A percentile compares a stretch with the other conserved stretches of the same genome.
Conservation (phyloP, 306 rosid species). For the Cucurbita argyrosperma region DNA sequence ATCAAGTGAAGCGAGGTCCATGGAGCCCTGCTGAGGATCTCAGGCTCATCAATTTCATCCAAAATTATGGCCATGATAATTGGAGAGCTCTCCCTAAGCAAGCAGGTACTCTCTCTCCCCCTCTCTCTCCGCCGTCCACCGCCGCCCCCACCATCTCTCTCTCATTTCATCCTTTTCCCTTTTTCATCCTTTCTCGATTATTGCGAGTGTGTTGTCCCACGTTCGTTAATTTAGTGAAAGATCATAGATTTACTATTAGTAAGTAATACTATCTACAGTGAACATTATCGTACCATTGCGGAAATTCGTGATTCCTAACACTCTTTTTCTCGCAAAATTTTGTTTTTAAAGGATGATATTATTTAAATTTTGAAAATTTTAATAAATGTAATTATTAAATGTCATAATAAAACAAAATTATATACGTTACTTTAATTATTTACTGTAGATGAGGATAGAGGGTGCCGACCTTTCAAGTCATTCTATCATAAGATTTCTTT, state of each 20-base stretch:
- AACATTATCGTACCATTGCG: too few relatives aligned
- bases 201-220: too few relatives aligned
- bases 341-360: too few relatives aligned
- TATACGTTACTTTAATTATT: neutral
- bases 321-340: neutral
- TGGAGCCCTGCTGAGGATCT: conserved; percentile 87
- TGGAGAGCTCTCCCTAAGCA: conserved; percentile 93
- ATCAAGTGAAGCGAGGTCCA: conserved; percentile 84
- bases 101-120: conserved; percentile 36
- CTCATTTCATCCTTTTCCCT: too few relatives aligned
- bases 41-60: conserved; percentile 73
- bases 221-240: too few relatives aligned
- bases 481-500: neutral
- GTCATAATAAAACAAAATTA: neutral
- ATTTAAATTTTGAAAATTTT: too few relatives aligned
- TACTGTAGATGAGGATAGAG: neutral
- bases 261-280: too few relatives aligned
- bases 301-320: too few relatives aligned
- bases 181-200: too few relatives aligned
- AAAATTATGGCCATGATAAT: conserved; percentile 81
- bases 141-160: neutral
- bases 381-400: too few relatives aligned
- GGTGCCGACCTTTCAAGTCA: neutral
- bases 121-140: neutral
- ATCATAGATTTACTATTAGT: too few relatives aligned